These are phyloP conservation scores for Scheffersomyces lignosus DNA, from an alignment of 805 yeast genomes.

Conservation along the genomic window DNA sequence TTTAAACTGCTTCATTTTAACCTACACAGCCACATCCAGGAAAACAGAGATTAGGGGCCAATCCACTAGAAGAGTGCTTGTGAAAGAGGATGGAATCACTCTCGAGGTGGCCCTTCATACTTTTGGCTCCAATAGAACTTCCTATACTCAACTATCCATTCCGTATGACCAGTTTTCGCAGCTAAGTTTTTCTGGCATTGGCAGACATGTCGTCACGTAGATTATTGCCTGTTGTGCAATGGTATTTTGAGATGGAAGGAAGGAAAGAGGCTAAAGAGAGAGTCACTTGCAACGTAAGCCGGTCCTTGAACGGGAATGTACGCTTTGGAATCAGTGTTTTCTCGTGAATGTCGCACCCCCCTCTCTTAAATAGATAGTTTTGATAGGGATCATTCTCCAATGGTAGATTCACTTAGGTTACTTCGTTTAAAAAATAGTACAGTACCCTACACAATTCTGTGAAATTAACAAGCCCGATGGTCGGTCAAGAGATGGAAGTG, in stretches of 20 bases:
- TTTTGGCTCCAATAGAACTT: neutral
- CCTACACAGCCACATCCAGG: neutral
- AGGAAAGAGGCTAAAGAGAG: neutral
- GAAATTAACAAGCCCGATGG: no score
- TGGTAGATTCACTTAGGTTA: no score
- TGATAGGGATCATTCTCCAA: no score
- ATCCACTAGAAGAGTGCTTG: neutral
- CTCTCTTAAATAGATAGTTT: no score
- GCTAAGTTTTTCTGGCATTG: neutral
- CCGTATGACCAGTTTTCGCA: neutral
- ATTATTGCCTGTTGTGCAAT: neutral
- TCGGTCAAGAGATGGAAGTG: no score
- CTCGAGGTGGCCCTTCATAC: no score
- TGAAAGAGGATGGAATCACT: neutral
- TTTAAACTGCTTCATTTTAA: neutral
- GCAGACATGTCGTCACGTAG: neutral
- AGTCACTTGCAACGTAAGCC: no score
- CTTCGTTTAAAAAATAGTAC: no score
- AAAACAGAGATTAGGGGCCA: neutral
- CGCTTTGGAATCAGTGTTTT: no score
- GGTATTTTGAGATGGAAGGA: neutral
- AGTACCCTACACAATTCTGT: no score
- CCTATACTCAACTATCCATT: neutral
- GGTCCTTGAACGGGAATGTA: no score
- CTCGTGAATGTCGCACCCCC: no score